Evolutionary conservation across 495 filamentous ascomycete genomes (phyloP).

Genomic region (Collariella sp.): DNA sequence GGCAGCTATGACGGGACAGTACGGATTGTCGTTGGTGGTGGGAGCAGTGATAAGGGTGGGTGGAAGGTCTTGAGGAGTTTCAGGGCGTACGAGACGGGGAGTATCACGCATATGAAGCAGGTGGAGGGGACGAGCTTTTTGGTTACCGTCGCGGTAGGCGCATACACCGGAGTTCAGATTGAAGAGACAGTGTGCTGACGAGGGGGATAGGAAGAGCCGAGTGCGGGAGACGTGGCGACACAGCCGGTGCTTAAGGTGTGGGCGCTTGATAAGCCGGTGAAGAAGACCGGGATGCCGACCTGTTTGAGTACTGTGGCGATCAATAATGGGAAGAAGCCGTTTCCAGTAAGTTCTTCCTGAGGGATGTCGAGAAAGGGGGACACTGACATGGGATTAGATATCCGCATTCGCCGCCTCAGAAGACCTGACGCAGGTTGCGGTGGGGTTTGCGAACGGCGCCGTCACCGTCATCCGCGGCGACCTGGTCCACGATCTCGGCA

Average conservation of each 20-base stretch:
- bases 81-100: slow-evolving; percentile 61
- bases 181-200: slow-evolving; percentile 53
- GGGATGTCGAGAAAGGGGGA: background rate
- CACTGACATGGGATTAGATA: slow-evolving; percentile 47
- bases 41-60: slow-evolving; percentile 43
- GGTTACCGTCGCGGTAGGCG: slow-evolving; percentile 63
- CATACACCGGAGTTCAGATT: slow-evolving; percentile 8
- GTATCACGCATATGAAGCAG: slow-evolving; percentile 93
- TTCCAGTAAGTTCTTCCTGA: slow-evolving; percentile 54
- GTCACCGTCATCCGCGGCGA: slow-evolving; percentile 92
- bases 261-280: slow-evolving; percentile 89
- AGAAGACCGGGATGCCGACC: slow-evolving; percentile 79
- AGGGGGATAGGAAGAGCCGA: background rate
- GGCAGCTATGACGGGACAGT: slow-evolving; percentile 77
- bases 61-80: slow-evolving; percentile 86
- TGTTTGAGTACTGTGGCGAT: slow-evolving; percentile 79
- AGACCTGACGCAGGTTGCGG: slow-evolving; percentile 81
- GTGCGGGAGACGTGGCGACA: slow-evolving; percentile 12
- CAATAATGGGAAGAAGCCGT: slow-evolving; percentile 86
- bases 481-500: slow-evolving; percentile 90
- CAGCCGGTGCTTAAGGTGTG: slow-evolving; percentile 91
- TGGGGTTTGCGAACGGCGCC: slow-evolving; percentile 92
- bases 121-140: slow-evolving; percentile 78
- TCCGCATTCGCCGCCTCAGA: slow-evolving; percentile 81
- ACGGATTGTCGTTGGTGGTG: slow-evolving; percentile 50